Evolutionary conservation across 176 grass and related monocot species (phyloP).

Genomic region (Saccharum spontaneum): DNA sequence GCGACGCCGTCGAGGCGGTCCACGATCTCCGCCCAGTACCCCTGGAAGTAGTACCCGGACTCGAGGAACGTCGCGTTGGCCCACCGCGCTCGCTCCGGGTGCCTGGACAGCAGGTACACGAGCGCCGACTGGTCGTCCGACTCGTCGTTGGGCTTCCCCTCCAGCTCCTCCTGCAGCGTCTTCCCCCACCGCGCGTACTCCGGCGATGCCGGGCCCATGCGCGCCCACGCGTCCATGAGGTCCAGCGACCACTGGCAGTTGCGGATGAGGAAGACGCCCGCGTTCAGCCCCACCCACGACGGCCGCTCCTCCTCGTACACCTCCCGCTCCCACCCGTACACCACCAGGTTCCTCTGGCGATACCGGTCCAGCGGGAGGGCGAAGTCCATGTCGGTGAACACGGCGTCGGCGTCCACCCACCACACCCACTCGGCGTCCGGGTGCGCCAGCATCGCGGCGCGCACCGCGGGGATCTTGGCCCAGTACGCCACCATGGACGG

Average conservation of each 20-base stretch:
- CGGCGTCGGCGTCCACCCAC: constrained; percentile 91
- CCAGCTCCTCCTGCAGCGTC: constrained; percentile 23
- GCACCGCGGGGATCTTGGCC: constrained; percentile 70
- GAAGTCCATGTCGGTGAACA: constrained; percentile 94
- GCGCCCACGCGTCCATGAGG: constrained; percentile 61
- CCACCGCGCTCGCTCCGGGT: constrained; percentile 26
- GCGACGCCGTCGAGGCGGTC: constrained; percentile 44
- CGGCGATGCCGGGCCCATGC: constrained; percentile 36
- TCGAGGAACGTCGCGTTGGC: constrained; percentile 44
- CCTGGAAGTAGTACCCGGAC: constrained; percentile 61
- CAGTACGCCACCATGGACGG: constrained; percentile 61
- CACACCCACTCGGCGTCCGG: constrained; percentile 89
- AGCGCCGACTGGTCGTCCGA: constrained; percentile 76
- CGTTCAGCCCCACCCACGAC: constrained; percentile 82
- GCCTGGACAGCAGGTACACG: constrained; percentile 49
- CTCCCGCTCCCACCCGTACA: constrained; percentile 53
- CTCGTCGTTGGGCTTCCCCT: constrained; percentile 34
- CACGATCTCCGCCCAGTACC: constrained; percentile 75
- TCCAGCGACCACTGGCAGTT: constrained; percentile 95
- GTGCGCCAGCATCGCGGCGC: constrained; percentile 82
- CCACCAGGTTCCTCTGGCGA: constrained; percentile 33
- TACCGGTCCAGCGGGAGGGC: constrained; percentile 32
- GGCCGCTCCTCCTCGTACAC: constrained; percentile 21
- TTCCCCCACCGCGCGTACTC: constrained; percentile 37
- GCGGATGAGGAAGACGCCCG: constrained; percentile 77